These are phyloP conservation scores for Golubevia sp. DNA, from an alignment of 1,284 basidiomycete species.

Conservation along the genomic window DNA sequence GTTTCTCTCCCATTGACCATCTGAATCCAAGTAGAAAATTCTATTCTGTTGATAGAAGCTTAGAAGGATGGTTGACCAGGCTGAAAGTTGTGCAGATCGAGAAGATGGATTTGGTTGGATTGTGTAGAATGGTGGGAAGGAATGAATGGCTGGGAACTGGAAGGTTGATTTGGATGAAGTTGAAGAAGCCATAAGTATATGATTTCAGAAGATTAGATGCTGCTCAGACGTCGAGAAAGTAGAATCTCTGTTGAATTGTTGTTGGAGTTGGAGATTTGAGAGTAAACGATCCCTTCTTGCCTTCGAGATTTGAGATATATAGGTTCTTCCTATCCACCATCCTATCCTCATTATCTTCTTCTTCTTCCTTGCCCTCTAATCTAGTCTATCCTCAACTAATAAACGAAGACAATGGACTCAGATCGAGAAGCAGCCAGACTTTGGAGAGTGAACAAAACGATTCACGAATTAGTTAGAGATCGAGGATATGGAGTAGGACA, in stretches of 20 bases:
- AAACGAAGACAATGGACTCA: constrained; percentile 61
- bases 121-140: constrained; percentile 56
- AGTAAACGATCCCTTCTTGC: no score
- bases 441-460: constrained; percentile 94
- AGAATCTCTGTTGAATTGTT: background rate
- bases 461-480: constrained; percentile 94
- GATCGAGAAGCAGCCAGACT: constrained; percentile 69
- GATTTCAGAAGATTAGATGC: background rate
- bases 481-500: constrained; percentile 82
- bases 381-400: no score
- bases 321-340: no score
- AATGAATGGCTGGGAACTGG: constrained; percentile 35
- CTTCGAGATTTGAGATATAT: no score
- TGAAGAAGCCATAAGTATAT: background rate
- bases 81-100: constrained; percentile 29
- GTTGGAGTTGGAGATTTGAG: background rate
- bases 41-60: constrained; percentile 29
- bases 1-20: constrained; percentile 13
- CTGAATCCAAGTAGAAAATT: constrained; percentile 34
- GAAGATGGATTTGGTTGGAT: constrained; percentile 49
- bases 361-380: background rate
- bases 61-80: constrained; percentile 39
- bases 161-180: constrained; percentile 6
- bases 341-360: background rate
- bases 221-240: background rate